Conservation (phyloP, 2,329 filamentous ascomycete genomes). For the Microdochium trichocladiopsis region DNA sequence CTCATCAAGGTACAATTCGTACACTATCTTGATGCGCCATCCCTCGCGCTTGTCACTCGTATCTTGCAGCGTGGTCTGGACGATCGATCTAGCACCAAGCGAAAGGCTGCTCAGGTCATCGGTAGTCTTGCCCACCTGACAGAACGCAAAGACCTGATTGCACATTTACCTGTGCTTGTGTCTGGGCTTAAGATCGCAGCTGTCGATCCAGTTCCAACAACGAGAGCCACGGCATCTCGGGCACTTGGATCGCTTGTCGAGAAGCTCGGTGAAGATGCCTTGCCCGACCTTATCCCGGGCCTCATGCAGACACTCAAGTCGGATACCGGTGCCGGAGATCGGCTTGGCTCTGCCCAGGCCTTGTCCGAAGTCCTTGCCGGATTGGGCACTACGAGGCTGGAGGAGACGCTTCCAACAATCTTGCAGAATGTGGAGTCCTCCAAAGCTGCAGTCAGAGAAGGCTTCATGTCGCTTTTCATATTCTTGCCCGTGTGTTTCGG, state of each 20-base stretch:
- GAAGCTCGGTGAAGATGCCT: conserved; percentile 92
- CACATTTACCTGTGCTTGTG: conserved; percentile 87
- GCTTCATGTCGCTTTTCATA: conserved; percentile 99
- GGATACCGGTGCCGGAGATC: conserved; percentile 91
- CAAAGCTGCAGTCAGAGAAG: conserved; percentile 86
- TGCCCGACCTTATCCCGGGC: conserved; percentile 94
- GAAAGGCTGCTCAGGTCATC: conserved; percentile 95
- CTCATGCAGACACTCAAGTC: conserved; percentile 98
- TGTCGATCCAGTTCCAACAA: conserved; percentile 93
- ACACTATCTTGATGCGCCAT: conserved; percentile 96
- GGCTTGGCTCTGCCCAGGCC: conserved; percentile 92
- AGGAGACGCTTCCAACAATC: conserved; percentile 94
- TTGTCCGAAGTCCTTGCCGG: conserved; percentile 94
- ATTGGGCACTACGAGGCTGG: conserved; percentile 82
- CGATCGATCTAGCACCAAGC: conserved; percentile 89
- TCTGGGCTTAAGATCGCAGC: conserved; percentile 83
- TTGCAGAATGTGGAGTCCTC: conserved; percentile 91
- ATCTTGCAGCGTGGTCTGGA: conserved; percentile 89
- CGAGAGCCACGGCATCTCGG: conserved; percentile 90
- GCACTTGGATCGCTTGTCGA: conserved; percentile 95
- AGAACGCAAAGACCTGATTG: conserved; percentile 86
- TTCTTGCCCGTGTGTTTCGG: conserved; percentile 98
- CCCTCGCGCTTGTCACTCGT: conserved; percentile 86
- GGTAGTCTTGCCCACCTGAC: conserved; percentile 95
- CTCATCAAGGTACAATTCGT: conserved; percentile 98